Percentiles rank a stretch among this genome's conserved stretches.
Evolutionary conservation across 1,284 basidiomycete genomes (phyloP).

Genomic region (Xerocomus nothofagi): DNA sequence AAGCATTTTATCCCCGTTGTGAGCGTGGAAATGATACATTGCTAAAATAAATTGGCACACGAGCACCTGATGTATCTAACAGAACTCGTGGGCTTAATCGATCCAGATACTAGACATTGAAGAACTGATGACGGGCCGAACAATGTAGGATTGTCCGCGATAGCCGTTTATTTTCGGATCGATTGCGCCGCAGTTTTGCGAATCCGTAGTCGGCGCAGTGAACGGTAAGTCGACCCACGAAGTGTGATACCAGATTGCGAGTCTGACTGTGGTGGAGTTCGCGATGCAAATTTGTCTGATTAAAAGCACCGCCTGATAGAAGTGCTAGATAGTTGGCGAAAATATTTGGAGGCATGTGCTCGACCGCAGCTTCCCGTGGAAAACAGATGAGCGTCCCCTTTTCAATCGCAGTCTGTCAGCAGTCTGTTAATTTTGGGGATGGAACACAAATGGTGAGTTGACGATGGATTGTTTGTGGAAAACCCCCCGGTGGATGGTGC

Average conservation of each 20-base stretch:
- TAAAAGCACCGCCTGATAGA: not conserved
- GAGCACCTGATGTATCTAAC: not conserved
- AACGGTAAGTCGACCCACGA: not conserved
- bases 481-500: not conserved
- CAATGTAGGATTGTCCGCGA: too few relatives aligned
- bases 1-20: not conserved
- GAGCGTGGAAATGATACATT: not conserved
- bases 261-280: not conserved
- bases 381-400: not conserved
- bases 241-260: not conserved
- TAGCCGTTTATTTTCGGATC: not conserved
- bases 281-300: not conserved
- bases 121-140: not conserved
- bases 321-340: not conserved
- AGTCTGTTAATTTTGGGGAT: not conserved
- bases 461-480: not conserved
- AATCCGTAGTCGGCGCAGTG: not conserved
- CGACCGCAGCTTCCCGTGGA: not conserved
- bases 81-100: not conserved
- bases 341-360: not conserved
- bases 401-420: not conserved
- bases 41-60: too few relatives aligned
- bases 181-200: not conserved
- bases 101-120: not conserved
- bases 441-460: too few relatives aligned